Evolutionary conservation across 2,329 filamentous ascomycete genomes (phyloP).

Genomic region (Nothophoma quercina): DNA sequence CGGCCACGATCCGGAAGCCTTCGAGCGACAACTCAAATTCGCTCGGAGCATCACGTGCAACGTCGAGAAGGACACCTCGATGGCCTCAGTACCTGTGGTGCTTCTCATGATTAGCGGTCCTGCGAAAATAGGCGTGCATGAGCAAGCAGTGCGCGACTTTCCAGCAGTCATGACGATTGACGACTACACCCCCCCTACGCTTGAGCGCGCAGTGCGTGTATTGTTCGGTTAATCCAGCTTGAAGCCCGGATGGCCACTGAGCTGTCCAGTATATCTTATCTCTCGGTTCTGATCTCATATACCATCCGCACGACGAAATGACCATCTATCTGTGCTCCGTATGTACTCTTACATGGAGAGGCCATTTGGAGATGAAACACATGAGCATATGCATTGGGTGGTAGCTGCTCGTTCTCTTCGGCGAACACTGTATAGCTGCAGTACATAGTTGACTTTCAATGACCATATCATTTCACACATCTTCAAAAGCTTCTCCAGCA

Average conservation of each 20-base stretch:
- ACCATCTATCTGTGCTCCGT: neutral
- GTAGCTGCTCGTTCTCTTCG: slow-evolving; percentile 12
- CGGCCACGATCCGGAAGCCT: slow-evolving; percentile 30
- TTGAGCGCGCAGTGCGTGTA: slow-evolving; percentile 33
- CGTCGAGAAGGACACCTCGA: slow-evolving; percentile 21
- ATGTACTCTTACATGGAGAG: neutral
- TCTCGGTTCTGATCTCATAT: slow-evolving; percentile 5
- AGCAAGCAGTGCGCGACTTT: slow-evolving; percentile 34
- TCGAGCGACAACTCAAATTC: slow-evolving; percentile 43
- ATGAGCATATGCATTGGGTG: slow-evolving; percentile 11
- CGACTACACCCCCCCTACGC: slow-evolving; percentile 39
- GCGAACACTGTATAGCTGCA: slow-evolving; percentile 10
- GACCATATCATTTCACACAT: neutral
- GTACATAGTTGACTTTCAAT: slow-evolving; percentile 5
- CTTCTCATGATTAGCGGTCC: slow-evolving; percentile 39
- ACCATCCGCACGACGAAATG: slow-evolving; percentile 6
- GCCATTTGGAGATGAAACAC: neutral
- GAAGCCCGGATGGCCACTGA: neutral
- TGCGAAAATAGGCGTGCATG: slow-evolving; percentile 22
- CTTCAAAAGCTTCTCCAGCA: neutral
- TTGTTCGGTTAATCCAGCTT: slow-evolving; percentile 29
- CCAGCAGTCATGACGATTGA: slow-evolving; percentile 38
- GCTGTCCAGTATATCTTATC: neutral
- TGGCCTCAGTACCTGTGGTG: slow-evolving; percentile 33
- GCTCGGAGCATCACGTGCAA: slow-evolving; percentile 31